Evolutionary conservation across 148 eudicot species (phyloP), one percentile per base, ranked within the genome.

Genomic region (Silene latifolia): DNA sequence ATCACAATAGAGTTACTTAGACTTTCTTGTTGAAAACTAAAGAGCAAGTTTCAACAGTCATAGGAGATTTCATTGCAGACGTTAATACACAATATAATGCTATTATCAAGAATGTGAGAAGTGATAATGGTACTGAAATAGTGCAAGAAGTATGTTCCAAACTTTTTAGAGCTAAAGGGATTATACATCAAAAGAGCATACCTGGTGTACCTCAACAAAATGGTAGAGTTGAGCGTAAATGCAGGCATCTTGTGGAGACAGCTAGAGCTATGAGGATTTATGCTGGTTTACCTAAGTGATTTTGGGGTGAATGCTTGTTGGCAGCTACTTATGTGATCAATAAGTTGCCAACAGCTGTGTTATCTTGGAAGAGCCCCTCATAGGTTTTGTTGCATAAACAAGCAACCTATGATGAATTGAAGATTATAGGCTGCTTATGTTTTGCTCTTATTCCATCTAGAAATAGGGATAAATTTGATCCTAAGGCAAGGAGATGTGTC

Each of bases 71-170:
- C n/a, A 13, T 77, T 0, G 1, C 21, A 3, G 23, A 67, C 2
- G 67, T 61, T 14, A 0, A 19, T 0, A 69, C 56, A 4, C 79
- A 69, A 4, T 44, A 39, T 24, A 1, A 3, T 5, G 1, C 23
- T 3, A 0, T 4, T 0, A 11, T 70, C 0, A 77, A 60, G 23
- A 15, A 6, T 4, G 29, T 69, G 1, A 57, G 68, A 5, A 59
- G 56, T 14, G 79, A 69, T 25, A 69, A 69, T 69, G 72, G 72
- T 0, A 69, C 71, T 18, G 54, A 47, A 5, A 47, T 69, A 2
- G 6, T 69, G 0, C 72, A 69, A 11, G 7, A 9, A 20, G 5
- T 1, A 0, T 69, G 72, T 48, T 0, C 4, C 7, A 8, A 1
- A 0, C 11, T 51, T 4, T 69, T 69, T 21, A 0, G 2, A 19